Evolutionary conservation across 352 stramenopile species (phyloP).

Genomic region (Vaucheria bursata): DNA sequence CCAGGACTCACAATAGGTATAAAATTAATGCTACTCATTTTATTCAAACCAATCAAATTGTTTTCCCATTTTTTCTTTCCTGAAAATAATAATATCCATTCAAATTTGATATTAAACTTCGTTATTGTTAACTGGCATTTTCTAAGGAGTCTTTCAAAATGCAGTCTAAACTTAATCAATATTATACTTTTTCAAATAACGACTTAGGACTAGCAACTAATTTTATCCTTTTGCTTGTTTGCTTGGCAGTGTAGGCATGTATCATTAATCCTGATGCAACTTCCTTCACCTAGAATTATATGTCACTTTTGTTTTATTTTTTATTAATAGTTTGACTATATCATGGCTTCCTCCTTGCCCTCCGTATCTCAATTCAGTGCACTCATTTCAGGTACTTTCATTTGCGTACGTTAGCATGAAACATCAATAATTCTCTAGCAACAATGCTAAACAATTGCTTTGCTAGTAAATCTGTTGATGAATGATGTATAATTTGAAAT

Average conservation of each 20-base stretch:
- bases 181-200: no score
- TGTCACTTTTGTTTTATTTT: not conserved
- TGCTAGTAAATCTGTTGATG: not conserved
- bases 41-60: no score
- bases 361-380: constrained; percentile 45
- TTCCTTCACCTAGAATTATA: no score
- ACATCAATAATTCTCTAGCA: not conserved
- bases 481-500: not conserved
- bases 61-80: not conserved
- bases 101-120: not conserved
- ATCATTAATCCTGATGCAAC: no score
- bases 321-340: constrained; percentile 30
- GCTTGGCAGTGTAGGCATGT: no score
- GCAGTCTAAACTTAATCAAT: no score
- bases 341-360: constrained; percentile 41
- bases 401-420: no score
- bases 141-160: not conserved
- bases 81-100: not conserved
- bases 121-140: not conserved
- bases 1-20: constrained; percentile 10
- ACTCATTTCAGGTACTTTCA: constrained; percentile 39
- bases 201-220: no score
- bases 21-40: no score
- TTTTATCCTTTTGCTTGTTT: no score
- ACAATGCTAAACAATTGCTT: not conserved